Evolutionary conservation across 805 yeast genomes (phyloP), one percentile per base, ranked within the genome.

Genomic region (Osmozyma mogii): DNA sequence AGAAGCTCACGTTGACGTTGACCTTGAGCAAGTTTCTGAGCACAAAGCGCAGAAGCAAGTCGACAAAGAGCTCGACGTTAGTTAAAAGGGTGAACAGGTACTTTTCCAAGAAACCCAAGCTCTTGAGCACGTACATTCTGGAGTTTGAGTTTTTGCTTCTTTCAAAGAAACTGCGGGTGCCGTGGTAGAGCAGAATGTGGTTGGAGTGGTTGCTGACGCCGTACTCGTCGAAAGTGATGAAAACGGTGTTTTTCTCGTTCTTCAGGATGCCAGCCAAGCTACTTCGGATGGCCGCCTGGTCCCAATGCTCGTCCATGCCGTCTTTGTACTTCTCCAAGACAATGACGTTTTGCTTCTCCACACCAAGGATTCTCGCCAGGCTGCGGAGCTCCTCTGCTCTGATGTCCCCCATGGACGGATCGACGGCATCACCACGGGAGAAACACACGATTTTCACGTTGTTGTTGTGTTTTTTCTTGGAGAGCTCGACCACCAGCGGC

Each of bases 161-260:
- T n/a, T 43, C 44, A 27, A 50, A 36, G 39, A 50, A 72, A 13
- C 48, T 50, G 17, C 40, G 37, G 9, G 67, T 70, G 3, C 81
- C 87, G 28, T 64, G 45, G 49, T 60, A 66, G 27, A 84, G 53
- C 1, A 88, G 68, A 15, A 61, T 72, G 53, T 92, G 98, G 54
- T 92, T 92, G n/a, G 83, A 70, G 55, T 92, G 98, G 27, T 68
- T 64, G 0, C 96, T 85, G 3, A 92, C 81, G 1, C 98, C 98
- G 13, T 46, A 28, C 21, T 68, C 67, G 56, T 92, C 98, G 53
- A 92, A 89, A 0, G 96, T 83, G 18, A 89, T 43, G 7, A 88
- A 44, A 5, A 70, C 62, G 11, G 61, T 37, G 5, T 36, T 23
- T 24, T 24, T 44, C 31, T 35, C 41, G 40, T 13, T 35, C 25